Evolutionary conservation across 2,329 filamentous ascomycete genomes (phyloP).

Genomic region (Fusarium camptoceras): DNA sequence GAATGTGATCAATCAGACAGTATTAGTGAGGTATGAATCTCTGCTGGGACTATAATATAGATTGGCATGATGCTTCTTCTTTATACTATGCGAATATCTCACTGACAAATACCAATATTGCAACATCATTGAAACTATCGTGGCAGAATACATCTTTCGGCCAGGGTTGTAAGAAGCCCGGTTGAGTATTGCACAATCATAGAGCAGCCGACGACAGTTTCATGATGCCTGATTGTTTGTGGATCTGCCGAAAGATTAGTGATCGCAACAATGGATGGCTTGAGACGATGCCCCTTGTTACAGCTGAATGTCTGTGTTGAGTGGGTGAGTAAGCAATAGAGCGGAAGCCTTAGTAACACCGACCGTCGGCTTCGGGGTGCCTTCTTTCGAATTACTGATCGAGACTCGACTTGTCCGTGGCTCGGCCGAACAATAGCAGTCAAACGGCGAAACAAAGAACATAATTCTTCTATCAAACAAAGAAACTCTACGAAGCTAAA

Average conservation of each 20-base stretch:
- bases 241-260: not conserved
- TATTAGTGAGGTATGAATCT: not conserved
- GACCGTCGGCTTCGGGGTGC: not conserved
- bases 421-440: not conserved
- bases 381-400: conserved; percentile 25
- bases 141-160: not conserved
- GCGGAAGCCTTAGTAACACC: conserved; percentile 10
- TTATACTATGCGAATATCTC: not conserved
- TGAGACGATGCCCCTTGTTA: not conserved
- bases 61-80: not conserved
- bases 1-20: not conserved
- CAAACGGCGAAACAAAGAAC: not conserved
- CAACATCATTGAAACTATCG: not conserved
- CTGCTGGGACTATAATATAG: not conserved
- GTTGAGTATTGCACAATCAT: not conserved
- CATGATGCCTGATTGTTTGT: not conserved
- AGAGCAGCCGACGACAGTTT: not conserved
- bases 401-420: not conserved
- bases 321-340: not conserved
- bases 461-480: not conserved
- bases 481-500: not conserved
- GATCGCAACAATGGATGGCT: not conserved
- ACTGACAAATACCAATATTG: not conserved
- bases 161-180: not conserved
- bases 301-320: not conserved